Conservation (phyloP, 1,139 yeast genomes). For the Protomyces pachydermus region DNA sequence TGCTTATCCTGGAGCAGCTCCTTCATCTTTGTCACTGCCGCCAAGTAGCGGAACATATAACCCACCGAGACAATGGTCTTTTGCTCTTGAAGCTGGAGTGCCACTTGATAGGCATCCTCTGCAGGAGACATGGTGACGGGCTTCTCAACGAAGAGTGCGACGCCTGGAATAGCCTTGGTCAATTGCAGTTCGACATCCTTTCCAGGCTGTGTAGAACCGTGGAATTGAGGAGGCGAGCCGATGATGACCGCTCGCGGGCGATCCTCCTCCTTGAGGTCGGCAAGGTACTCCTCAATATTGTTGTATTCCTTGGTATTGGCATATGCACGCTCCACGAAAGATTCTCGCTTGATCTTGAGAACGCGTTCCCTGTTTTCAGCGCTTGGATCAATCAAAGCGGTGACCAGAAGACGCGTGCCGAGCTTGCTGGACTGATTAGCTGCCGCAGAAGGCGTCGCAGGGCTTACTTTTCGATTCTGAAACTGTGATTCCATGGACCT, state of each 20-base stretch:
- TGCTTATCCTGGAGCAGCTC: constrained; percentile 33
- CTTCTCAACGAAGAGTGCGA: constrained; percentile 33
- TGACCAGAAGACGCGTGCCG: constrained; percentile 32
- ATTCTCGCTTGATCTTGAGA: constrained; percentile 29
- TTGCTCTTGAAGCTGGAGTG: constrained; percentile 18
- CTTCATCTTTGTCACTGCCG: constrained; percentile 34
- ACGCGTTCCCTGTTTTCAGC: constrained; percentile 29
- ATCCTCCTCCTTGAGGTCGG: constrained; percentile 24
- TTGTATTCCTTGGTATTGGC: constrained; percentile 28
- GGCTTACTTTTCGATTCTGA: constrained; percentile 24
- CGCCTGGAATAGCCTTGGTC: constrained; percentile 29
- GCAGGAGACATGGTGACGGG: constrained; percentile 33
- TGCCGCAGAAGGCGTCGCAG: no score
- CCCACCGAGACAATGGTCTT: constrained; percentile 33
- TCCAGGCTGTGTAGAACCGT: constrained; percentile 32
- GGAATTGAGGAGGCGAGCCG: constrained; percentile 34
- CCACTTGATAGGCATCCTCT: constrained; percentile 31
- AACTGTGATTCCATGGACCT: constrained; percentile 30
- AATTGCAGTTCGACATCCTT: constrained; percentile 32
- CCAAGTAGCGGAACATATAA: constrained; percentile 34
- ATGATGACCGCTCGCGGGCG: constrained; percentile 32
- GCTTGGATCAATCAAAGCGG: constrained; percentile 33
- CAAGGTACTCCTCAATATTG: constrained; percentile 30
- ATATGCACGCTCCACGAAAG: constrained; percentile 30
- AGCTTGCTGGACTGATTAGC: constrained; percentile 16